These are phyloP conservation scores for Dryadomyces quercivorus DNA, from an alignment of 2,329 filamentous ascomycete species.

Conservation along the genomic window DNA sequence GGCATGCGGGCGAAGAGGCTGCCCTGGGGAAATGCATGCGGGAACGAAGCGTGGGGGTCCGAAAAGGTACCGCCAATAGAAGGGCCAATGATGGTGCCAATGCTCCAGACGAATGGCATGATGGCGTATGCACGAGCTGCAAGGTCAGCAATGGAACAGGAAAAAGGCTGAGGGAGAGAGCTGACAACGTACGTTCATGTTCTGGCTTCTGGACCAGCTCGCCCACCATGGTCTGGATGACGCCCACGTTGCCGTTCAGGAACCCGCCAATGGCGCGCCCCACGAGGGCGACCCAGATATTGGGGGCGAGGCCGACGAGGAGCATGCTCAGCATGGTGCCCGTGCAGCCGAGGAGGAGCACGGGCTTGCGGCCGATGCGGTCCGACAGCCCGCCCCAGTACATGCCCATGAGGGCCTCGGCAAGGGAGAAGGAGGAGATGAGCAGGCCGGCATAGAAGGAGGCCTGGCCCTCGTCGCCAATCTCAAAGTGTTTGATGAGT, in stretches of 20 bases:
- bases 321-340: conserved; percentile 77
- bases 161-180: background rate
- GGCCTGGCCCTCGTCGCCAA: conserved; percentile 61
- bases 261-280: conserved; percentile 69
- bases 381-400: conserved; percentile 81
- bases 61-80: conserved; percentile 81
- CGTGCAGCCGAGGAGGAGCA: conserved; percentile 67
- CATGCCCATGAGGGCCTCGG: conserved; percentile 74
- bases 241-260: conserved; percentile 83
- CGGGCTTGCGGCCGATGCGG: conserved; percentile 70
- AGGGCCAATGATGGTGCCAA: conserved; percentile 81
- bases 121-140: conserved; percentile 73
- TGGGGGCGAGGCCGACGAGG: conserved; percentile 69
- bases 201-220: conserved; percentile 75
- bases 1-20: conserved; percentile 69
- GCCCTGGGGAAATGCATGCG: conserved; percentile 51
- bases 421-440: conserved; percentile 75
- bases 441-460: conserved; percentile 67
- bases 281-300: conserved; percentile 70
- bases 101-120: conserved; percentile 90
- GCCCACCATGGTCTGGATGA: conserved; percentile 86
- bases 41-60: conserved; percentile 63
- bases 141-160: conserved; percentile 8
- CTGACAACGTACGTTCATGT: conserved; percentile 59
- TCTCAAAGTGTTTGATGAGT: conserved; percentile 63